These are phyloP conservation scores for Monosporozyma yasuniensis DNA, from an alignment of 805 yeast genomes.

Conservation along the genomic window DNA sequence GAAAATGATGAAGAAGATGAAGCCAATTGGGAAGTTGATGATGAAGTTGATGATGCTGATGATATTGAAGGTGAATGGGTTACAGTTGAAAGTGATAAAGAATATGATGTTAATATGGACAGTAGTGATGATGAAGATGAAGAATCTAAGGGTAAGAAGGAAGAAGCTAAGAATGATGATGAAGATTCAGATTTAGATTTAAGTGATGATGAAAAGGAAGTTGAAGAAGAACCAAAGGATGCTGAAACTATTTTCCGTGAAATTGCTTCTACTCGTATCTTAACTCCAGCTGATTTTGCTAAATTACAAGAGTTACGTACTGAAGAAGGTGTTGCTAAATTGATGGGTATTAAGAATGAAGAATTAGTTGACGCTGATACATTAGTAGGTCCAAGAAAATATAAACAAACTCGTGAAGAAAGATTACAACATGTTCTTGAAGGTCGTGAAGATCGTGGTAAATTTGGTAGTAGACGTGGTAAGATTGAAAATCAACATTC, in stretches of 20 bases:
- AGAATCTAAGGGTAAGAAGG: conserved; percentile 29
- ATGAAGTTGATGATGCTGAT: conserved; percentile 35
- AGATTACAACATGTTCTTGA: conserved; percentile 78
- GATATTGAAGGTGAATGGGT: conserved; percentile 89
- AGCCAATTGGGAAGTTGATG: conserved; percentile 48
- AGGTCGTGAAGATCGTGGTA: conserved; percentile 89
- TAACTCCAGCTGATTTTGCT: conserved; percentile 97
- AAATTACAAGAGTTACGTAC: conserved; percentile 80
- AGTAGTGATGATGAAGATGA: conserved; percentile 42
- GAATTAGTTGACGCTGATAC: conserved; percentile 75
- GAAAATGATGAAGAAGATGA: conserved; percentile 48
- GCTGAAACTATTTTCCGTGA: conserved; percentile 40
- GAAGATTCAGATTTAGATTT: conserved; percentile 43
- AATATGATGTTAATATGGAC: conserved; percentile 45
- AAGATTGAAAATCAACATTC: conserved; percentile 68
- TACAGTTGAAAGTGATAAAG: conserved; percentile 73
- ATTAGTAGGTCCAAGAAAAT: conserved; percentile 63
- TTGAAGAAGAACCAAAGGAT: conserved; percentile 25
- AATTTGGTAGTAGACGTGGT: conserved; percentile 82
- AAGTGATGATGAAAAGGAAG: conserved; percentile 27
- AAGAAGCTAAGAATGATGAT: conserved; percentile 33
- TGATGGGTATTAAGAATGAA: conserved; percentile 65
- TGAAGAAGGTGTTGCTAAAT: conserved; percentile 77
- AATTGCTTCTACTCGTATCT: conserved; percentile 61
- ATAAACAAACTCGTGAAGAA: conserved; percentile 84